Evolutionary conservation across 805 yeast genomes (phyloP).

Genomic region (Starmerella kuoi): DNA sequence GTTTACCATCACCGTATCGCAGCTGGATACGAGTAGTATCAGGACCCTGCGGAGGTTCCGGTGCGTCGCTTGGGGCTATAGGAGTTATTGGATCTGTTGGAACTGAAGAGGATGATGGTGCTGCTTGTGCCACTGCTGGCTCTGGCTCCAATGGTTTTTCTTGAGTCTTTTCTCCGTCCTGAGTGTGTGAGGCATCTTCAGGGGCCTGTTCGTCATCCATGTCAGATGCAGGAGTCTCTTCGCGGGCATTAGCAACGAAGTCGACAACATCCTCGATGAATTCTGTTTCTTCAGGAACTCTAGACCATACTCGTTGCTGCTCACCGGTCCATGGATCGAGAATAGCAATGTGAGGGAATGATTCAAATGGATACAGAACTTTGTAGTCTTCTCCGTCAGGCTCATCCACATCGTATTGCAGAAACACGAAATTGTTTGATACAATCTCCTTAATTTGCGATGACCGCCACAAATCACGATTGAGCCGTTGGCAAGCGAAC

Average conservation of each 20-base stretch:
- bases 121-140: constrained; percentile 1
- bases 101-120: background rate
- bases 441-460: constrained; percentile 50
- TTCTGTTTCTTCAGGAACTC: constrained; percentile 43
- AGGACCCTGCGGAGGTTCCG: constrained; percentile 53
- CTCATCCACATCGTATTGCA: constrained; percentile 75
- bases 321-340: constrained; percentile 95
- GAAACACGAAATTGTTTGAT: constrained; percentile 57
- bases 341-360: constrained; percentile 78
- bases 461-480: constrained; percentile 88
- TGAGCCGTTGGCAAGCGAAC: constrained; percentile 78
- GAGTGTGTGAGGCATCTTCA: background rate
- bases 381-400: constrained; percentile 58
- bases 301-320: constrained; percentile 62
- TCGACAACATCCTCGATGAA: constrained; percentile 61
- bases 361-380: constrained; percentile 57
- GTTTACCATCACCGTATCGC: constrained; percentile 76
- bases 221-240: background rate
- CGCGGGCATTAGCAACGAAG: constrained; percentile 36
- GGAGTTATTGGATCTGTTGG: constrained; percentile 30
- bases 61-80: constrained; percentile 40
- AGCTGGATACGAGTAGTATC: constrained; percentile 63
- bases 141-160: background rate
- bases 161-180: background rate
- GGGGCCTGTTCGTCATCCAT: background rate